Evolutionary conservation across 805 yeast genomes (phyloP), one percentile per base, ranked within the genome.

Genomic region (Yamadazyma endophytica): DNA sequence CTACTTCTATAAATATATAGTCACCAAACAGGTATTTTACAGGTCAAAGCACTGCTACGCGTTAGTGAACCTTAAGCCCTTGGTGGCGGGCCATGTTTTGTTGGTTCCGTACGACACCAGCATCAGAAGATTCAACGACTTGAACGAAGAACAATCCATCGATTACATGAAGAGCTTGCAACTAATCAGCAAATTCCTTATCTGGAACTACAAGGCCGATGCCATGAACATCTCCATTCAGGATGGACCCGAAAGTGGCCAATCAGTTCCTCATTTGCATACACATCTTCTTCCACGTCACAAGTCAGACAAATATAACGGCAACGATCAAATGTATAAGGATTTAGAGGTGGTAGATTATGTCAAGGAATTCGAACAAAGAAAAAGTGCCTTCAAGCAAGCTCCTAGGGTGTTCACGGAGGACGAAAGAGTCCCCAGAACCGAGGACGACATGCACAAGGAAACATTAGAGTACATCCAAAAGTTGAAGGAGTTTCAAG

Each of bases 191-290:
- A 58, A 61, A 32, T 82, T 88, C 40, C 78, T 92, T 11, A 79
- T 72, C 41, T 49, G 67, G 35, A 62, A 70, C 9, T 92, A 79
- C 54, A 69, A 78, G 21, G 95, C 96, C 2, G 94, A 89, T 44
- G 68, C 95, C 1, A 50, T 88, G 37, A 94, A 94, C 51, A 71
- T 92, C 23, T 90, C 97, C 8, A 86, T 94, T 37, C 99, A 92
- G 54, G 99, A 92, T 53, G 98, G 98, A 0, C 84, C 88, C 0
- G 87, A 87, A 29, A 90, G 97, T 1, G 98, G 98, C 3, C 98
- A 92, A 53, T 76, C 89, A n/a, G 80, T 92, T 2, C 95, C 97
- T 4, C 98, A 92, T 57, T 69, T 90, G 17, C 98, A 92, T 55
- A 82, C 96, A 13, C 99, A 92, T 54, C 61, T 92, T 13, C 88